Conservation (phyloP, 345 rosid species). For the Citrus mangshanensis region DNA sequence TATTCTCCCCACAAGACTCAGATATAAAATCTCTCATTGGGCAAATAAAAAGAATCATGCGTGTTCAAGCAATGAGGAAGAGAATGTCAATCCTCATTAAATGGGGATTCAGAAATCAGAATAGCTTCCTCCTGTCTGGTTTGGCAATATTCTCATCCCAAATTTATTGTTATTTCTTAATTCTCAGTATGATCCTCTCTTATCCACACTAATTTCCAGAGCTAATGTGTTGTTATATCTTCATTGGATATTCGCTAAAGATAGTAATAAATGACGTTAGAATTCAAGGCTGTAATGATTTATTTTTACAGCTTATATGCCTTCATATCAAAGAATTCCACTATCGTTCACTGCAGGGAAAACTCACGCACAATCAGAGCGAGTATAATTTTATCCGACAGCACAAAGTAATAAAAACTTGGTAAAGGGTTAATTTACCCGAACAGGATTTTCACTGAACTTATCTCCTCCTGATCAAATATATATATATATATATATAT, state of each 20-base stretch:
- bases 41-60: not conserved
- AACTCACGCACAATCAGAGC: too few species aligned
- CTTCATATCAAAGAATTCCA: not conserved
- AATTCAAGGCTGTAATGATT: constrained; percentile 10
- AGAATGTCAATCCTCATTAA: not conserved
- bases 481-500: fast-evolving
- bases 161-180: not conserved
- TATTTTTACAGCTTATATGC: not conserved
- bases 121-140: not conserved
- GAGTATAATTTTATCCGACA: too few species aligned
- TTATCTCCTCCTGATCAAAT: fast-evolving
- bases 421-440: too few species aligned
- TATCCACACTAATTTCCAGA: not conserved
- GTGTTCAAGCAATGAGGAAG: not conserved
- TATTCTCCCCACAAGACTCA: too few species aligned
- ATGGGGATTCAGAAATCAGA: too few species aligned
- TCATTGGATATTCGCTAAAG: not conserved
- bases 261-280: not conserved
- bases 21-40: not conserved
- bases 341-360: too few species aligned
- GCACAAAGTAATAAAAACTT: too few species aligned
- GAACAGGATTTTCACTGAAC: fast-evolving
- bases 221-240: not conserved
- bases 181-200: not conserved
- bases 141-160: not conserved